These are phyloP conservation scores for Saccharomycopsis hybrid DNA, from an alignment of 1,139 yeast species.

Conservation along the genomic window DNA sequence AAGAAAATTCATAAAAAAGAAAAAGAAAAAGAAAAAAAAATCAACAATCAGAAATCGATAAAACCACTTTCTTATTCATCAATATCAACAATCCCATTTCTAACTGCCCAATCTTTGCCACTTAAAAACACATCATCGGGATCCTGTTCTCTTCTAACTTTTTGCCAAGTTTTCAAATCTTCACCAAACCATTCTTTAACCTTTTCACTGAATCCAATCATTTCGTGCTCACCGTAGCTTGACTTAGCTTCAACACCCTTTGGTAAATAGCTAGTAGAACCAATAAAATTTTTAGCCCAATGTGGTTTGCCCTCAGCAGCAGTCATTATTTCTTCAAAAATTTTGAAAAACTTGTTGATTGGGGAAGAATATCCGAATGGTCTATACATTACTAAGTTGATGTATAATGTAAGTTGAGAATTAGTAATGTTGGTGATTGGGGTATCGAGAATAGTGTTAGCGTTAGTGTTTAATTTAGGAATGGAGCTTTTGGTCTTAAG, in stretches of 20 bases:
- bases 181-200: conserved; percentile 79
- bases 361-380: conserved; percentile 77
- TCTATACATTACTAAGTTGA: conserved; percentile 93
- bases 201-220: conserved; percentile 71
- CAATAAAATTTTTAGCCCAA: conserved; percentile 98
- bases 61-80: not conserved
- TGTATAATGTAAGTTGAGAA: conserved; percentile 74
- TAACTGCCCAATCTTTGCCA: conserved; percentile 69
- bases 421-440: conserved; percentile 48
- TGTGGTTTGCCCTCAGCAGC: conserved; percentile 91
- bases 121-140: conserved; percentile 78
- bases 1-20: not conserved
- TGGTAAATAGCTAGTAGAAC: conserved; percentile 37
- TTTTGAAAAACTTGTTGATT: conserved; percentile 72
- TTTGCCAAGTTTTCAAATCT: conserved; percentile 52
- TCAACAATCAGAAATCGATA: not conserved
- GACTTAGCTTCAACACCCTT: conserved; percentile 29
- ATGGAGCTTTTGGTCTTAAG: not conserved
- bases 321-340: conserved; percentile 72
- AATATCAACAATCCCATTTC: conserved; percentile 61
- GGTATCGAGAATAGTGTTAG: conserved; percentile 25
- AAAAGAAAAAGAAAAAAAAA: not conserved
- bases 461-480: not conserved
- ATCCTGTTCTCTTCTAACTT: conserved; percentile 60
- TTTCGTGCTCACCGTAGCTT: conserved; percentile 51